Evolutionary conservation across 768 basidiomycete species (phyloP), one percentile per base, ranked within the genome.

Genomic region (Lactarius indigo): DNA sequence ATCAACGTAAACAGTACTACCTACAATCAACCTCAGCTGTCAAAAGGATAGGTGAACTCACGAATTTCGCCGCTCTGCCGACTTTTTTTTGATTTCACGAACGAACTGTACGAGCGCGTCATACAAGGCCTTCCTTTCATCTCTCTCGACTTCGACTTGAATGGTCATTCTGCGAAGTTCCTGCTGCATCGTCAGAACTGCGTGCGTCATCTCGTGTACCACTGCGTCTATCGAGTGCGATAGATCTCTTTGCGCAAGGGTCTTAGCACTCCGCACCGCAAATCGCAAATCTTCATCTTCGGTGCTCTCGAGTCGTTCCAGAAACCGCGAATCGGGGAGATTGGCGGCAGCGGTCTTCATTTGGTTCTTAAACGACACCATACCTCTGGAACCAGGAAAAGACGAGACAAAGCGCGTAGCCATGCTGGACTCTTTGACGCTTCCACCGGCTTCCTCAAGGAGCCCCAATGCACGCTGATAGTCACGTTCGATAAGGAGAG

Each of bases 321-420:
- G 55, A 35, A 73, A 70, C 6, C 18, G 50, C 2, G 57, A 30
- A 47, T 72, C 69, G 17, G 59, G 6, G 20, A 65, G 9, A 5
- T 12, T 6, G 9, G n/a, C 23, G 5, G 63, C 57, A 10, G 33
- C 23, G 37, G 15, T 26, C 54, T 35, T 67, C 52, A 67, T 64
- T 31, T 70, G 56, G 23, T n/a, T 18, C 35, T 59, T 37, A n/a
- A 64, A 26, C 4, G 39, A 7, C 5, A 42, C 57, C 1, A 1
- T 37, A 26, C 26, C 5, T 15, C 33, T 57, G 30, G 58, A 17
- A 35, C 35, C 23, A 3, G n/a, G 5, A 1, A 31, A n/a, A 1
- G 13, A n/a, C 17, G 44, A 13, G 2, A 55, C 4, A 41, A 28
- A 0, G 7, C 30, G 6, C 8, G 52, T 30, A 39, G 41, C 3